These are phyloP conservation scores for Chaetomiaceae sp. DNA, from an alignment of 2,329 filamentous ascomycete species.

Conservation along the genomic window DNA sequence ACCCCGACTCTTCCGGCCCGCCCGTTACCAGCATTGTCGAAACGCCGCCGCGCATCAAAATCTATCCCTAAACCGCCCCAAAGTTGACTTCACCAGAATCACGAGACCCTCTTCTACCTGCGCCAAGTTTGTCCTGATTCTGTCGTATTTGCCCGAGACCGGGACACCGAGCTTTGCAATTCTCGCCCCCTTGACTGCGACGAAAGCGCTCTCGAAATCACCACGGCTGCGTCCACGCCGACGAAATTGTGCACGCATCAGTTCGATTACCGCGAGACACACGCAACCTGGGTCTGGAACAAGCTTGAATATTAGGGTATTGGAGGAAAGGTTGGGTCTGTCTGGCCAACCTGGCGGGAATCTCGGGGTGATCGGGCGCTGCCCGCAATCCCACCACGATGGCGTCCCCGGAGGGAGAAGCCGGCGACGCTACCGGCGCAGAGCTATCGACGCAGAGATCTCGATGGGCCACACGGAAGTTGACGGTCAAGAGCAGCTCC, in stretches of 20 bases:
- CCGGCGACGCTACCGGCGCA: constrained; percentile 14
- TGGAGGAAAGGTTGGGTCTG: constrained; percentile 26
- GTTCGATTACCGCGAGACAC: not conserved
- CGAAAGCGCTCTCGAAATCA: not conserved
- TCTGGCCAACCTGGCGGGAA: constrained; percentile 40
- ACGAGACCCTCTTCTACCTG: not conserved
- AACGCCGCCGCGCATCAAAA: constrained; percentile 22
- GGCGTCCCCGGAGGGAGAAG: constrained; percentile 32
- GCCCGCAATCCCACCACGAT: constrained; percentile 37
- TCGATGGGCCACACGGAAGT: constrained; percentile 93
- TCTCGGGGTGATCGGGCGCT: constrained; percentile 40
- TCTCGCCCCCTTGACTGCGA: not conserved
- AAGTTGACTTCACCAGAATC: not conserved
- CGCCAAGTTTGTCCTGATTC: not conserved
- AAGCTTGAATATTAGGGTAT: constrained; percentile 18
- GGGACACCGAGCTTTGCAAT: not conserved
- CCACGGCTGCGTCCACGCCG: not conserved
- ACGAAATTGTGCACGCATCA: not conserved
- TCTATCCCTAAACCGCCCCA: constrained; percentile 19
- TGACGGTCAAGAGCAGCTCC: constrained; percentile 67
- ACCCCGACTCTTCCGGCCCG: constrained; percentile 26
- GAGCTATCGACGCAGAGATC: constrained; percentile 56
- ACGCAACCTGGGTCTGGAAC: constrained; percentile 1
- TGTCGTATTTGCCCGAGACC: not conserved
- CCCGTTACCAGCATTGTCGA: constrained; percentile 10